Percentiles rank a stretch among this genome's conserved stretches.
Conservation (phyloP, 192 early-diverging fungal species). For the Glomus cerebriforme region DNA sequence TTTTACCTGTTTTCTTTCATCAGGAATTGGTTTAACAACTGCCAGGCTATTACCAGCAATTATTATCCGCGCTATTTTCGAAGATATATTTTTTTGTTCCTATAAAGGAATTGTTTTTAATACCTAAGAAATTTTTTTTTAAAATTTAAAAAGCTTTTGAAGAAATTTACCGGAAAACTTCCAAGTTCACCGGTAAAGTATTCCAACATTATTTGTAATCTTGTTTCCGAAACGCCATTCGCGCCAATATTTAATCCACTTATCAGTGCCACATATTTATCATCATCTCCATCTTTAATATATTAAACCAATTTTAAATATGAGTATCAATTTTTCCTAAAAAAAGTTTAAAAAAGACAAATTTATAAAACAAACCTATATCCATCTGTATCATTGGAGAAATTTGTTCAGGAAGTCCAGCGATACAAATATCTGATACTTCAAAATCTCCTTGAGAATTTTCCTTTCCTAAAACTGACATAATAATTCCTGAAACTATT, state of each 20-base stretch:
- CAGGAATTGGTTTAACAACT: conserved; percentile 47
- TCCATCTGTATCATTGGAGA: conserved; percentile 32
- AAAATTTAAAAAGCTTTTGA: background rate
- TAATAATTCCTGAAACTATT: conserved; percentile 74
- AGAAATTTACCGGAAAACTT: conserved; percentile 38
- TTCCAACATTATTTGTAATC: conserved; percentile 75
- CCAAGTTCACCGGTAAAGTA: conserved; percentile 80
- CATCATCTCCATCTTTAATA: conserved; percentile 15
- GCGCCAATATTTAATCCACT: conserved; percentile 77
- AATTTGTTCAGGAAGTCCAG: conserved; percentile 62
- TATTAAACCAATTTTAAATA: background rate
- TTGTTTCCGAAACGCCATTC: conserved; percentile 50
- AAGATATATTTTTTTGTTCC: conserved; percentile 56
- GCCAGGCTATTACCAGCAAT: conserved; percentile 75
- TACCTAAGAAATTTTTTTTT: background rate
- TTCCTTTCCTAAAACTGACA: conserved; percentile 81
- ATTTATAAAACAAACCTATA: conserved; percentile 36
- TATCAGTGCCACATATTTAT: conserved; percentile 76
- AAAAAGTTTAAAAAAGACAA: background rate
- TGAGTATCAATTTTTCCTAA: no score
- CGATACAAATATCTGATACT: conserved; percentile 79
- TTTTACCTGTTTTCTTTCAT: conserved; percentile 46
- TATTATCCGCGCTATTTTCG: conserved; percentile 72
- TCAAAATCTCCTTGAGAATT: conserved; percentile 79
- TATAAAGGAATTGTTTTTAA: background rate